Conservation (phyloP, 2,329 filamentous ascomycete species). For the Trichophaea hybrida region DNA sequence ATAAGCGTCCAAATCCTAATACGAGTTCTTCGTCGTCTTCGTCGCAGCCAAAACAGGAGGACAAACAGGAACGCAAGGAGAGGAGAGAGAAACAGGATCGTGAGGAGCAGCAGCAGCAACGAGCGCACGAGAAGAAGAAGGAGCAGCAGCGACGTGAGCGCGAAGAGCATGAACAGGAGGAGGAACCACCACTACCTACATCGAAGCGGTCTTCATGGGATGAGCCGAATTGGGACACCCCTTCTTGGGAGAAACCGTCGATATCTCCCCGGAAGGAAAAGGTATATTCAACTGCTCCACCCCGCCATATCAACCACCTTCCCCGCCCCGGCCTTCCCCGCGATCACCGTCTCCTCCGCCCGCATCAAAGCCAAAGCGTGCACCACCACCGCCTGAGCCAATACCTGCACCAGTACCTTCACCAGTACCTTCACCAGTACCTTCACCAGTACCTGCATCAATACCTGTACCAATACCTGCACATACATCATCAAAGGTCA, state of each 20-base stretch:
- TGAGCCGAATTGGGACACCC: neutral
- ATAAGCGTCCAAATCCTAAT: constrained; percentile 3
- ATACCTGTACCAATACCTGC: neutral
- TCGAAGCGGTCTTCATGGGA: constrained; percentile 1
- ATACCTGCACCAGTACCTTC: neutral
- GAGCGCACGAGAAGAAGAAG: constrained; percentile 33
- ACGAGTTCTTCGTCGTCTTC: constrained; percentile 57
- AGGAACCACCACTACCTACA: neutral
- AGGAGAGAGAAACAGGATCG: neutral
- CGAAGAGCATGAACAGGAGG: constrained; percentile 7
- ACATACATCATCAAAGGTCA: neutral
- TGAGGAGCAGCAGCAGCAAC: constrained; percentile 37
- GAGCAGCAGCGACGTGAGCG: constrained; percentile 37
- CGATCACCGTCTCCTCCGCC: neutral
- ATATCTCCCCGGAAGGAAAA: neutral
- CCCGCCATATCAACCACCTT: constrained; percentile 1
- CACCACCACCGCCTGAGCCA: neutral
- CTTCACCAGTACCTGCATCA: neutral
- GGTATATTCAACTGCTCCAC: neutral
- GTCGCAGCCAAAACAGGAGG: constrained; percentile 58
- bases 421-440: neutral
- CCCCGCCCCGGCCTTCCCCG: neutral
- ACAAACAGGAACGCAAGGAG: constrained; percentile 29
- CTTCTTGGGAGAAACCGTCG: neutral
- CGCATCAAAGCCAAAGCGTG: neutral